Percentiles rank a stretch among this genome's conserved stretches.
These are phyloP conservation scores for Tetracladium marchalianum DNA, from an alignment of 495 filamentous ascomycete species.

Conservation along the genomic window DNA sequence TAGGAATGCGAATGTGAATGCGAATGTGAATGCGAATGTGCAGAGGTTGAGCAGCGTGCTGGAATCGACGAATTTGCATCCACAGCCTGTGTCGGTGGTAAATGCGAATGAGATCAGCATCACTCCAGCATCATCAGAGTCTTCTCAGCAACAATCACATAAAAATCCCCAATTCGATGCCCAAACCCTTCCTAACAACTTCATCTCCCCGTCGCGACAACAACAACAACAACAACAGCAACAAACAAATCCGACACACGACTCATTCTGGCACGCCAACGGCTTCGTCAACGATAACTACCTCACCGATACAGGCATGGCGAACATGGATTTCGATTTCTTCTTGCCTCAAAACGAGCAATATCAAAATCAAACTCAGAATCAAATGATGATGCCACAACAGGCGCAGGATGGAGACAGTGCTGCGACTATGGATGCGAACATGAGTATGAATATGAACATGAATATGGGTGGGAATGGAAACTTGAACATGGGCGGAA, in stretches of 20 bases:
- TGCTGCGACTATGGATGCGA: no score
- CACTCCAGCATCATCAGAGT: slow-evolving; percentile 1
- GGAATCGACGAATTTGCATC: slow-evolving; percentile 9
- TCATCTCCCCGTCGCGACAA: no score
- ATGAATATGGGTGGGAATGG: no score
- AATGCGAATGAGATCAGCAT: slow-evolving; percentile 5
- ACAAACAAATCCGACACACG: slow-evolving; percentile 2
- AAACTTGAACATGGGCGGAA: slow-evolving; percentile 2
- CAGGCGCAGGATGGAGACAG: no score
- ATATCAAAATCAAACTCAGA: no score
- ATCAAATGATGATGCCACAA: no score
- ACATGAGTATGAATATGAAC: no score
- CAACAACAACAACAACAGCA: no score
- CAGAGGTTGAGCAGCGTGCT: neutral
- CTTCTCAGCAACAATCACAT: no score
- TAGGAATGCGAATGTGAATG: slow-evolving; percentile 1
- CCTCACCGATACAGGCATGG: slow-evolving; percentile 9
- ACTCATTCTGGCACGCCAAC: slow-evolving; percentile 18
- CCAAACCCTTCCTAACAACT: no score
- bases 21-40: slow-evolving; percentile 2
- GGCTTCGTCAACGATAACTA: slow-evolving; percentile 9
- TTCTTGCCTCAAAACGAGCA: slow-evolving; percentile 20
- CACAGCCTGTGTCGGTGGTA: neutral
- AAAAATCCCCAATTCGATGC: no score
- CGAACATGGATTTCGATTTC: slow-evolving; percentile 19